phyloP scores from a whole-genome alignment of 768 basidiomycete species.

The Suillus fuscotomentosus region DNA sequence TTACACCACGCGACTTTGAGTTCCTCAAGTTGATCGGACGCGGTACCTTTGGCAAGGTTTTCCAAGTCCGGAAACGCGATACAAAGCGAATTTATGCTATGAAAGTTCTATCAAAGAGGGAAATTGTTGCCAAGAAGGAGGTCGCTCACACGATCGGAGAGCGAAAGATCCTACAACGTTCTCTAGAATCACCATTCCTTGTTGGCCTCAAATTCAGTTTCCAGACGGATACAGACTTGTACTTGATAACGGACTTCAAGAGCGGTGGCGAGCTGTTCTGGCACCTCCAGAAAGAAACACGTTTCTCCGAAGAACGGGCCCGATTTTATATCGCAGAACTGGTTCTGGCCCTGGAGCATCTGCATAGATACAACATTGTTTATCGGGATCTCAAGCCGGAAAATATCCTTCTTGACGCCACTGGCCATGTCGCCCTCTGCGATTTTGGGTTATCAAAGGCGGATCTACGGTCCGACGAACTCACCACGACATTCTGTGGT shows the following conservation, averaged over 20 bases:
- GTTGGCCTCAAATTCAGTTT: conserved; percentile 98
- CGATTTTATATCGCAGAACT: conserved; percentile 97
- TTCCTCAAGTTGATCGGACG: conserved; percentile 98
- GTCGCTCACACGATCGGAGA: conserved; percentile 99
- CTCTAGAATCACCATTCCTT: conserved; percentile 92
- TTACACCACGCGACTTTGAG: conserved; percentile 96
- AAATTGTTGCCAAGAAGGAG: conserved; percentile 98
- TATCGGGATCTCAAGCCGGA: conserved; percentile 97
- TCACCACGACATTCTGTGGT: conserved; percentile 99
- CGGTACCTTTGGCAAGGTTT: conserved; percentile 97
- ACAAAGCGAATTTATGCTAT: conserved; percentile 99
- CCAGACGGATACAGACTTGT: conserved; percentile 93
- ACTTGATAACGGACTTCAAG: conserved; percentile 98
- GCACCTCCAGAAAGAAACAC: conserved; percentile 94
- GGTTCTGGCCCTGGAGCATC: conserved; percentile 90
- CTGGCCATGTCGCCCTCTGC: conserved; percentile 96
- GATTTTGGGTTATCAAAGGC: conserved; percentile 99
- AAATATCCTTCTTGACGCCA: conserved; percentile 97
- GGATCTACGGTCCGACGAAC: conserved; percentile 86
- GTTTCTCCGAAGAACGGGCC: conserved; percentile 91
- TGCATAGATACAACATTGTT: conserved; percentile 98
- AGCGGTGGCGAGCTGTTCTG: conserved; percentile 98
- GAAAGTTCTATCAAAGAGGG: conserved; percentile 98
- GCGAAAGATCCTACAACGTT: conserved; percentile 95
- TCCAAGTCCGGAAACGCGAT: conserved; percentile 97